Evolutionary conservation across 2,329 filamentous ascomycete genomes (phyloP), one percentile per base, ranked within the genome.

Genomic region (Neopestalotiopsis clavispora): DNA sequence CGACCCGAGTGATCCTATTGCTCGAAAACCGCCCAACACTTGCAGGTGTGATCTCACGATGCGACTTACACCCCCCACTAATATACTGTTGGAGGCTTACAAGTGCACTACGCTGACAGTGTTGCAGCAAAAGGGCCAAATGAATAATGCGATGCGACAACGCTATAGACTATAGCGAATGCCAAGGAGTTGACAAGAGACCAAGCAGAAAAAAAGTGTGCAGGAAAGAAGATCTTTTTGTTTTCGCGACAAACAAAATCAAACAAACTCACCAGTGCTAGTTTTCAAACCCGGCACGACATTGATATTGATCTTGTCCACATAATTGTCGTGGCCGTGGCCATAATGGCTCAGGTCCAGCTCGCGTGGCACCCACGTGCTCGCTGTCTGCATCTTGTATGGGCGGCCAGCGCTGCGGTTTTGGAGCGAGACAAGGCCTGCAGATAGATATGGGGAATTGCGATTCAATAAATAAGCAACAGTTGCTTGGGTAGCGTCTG

Each of bases 251-350:
- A 20, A 34, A 23, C 17, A 58, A 58, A 38, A n/a, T 13, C 28
- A 42, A 56, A 17, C 17, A 20, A 59, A 80, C 87, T 85, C 78
- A 90, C 88, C 87, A 76, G 88, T 85, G 76, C 87, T 89, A 71
- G 87, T 88, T 75, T 85, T 88, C 67, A 90, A 79, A 40, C 84
- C 88, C 2, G 88, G 87, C 57, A 90, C 84, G 76, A 80, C 77
- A 69, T 85, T 88, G 78, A 89, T 83, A 71, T 85, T 89, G 78
- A 89, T 83, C 73, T 83, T 83, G 76, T 88, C 85, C 67, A 84
- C 83, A 72, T 89, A 82, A 64, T 84, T 84, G 72, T 81, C 73
- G 71, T 77, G 75, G 67, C 75, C 73, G 71, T 77, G 75, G 67
- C 75, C 73, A 66, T 75, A 78, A 72, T 74, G 75, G 72, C 74